Base-by-base conservation (phyloP, 1,139 yeast species). In the Komagataea norvegica region DNA sequence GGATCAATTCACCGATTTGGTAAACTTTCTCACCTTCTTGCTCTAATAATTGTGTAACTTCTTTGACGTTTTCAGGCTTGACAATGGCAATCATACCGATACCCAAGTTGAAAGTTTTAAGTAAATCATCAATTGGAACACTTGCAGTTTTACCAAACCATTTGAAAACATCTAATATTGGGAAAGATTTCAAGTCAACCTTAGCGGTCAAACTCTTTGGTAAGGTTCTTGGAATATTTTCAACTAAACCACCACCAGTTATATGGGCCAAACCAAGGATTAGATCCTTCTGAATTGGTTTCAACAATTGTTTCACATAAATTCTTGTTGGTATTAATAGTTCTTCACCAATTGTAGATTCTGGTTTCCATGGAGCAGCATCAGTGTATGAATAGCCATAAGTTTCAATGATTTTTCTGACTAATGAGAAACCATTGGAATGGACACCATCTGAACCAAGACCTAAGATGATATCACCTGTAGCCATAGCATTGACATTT, bases 221-320 rank as follows among this genome's bases (percentile, higher is more conserved):
- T 47, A 93, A 70, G 20, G 95, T 93, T 60, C 99, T 79, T 39
- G 99, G 99, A 42, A 91, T 79, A 62, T 93, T 93, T 63, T 93
- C 99, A 25, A 91, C 82, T 36, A 93, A 72, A 42, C 99, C 99
- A 56, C 99, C 99, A 44, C 99, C 99, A 18, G 99, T 93, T 54
- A 93, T 91, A 60, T 93, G 95, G 6, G 98, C 96, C 59, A 93
- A 72, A 44, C 96, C 99, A 42, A 87, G 71, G 40, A 91, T 61
- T 44, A 83, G 67, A 33, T 72, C 80, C 56, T 81, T 67, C 54
- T 73, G 74, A 47, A 89, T 74, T 6, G 86, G 77, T 40, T 86
- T 83, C 49, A 91, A 70, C 43, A 91, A 65, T 54, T 89, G 94
- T 64, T 87, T 89, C 49, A 93, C 98, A 62, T 93, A 93, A 48